These are phyloP conservation scores for Recurvomyces mirabilis DNA, from an alignment of 495 filamentous ascomycete species.

Conservation along the genomic window DNA sequence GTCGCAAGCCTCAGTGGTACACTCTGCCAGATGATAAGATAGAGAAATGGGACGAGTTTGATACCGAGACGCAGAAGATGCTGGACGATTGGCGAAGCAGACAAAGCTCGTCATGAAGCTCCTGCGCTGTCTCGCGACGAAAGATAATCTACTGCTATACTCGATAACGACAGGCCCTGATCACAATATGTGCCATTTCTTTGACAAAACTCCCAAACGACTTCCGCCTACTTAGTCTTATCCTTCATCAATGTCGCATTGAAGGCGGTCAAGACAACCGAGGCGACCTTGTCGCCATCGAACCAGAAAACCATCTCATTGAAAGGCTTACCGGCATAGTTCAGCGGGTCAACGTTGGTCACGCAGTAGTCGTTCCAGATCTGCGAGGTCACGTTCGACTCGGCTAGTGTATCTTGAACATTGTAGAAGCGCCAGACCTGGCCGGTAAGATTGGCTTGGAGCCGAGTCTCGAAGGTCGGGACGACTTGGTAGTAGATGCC, in stretches of 20 bases:
- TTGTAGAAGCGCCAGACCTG: constrained; percentile 2
- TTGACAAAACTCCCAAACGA: too few relatives aligned
- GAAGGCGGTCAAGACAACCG: constrained; percentile 18
- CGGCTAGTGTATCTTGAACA: constrained; percentile 9
- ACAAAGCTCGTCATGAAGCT: too few relatives aligned
- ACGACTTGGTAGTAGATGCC: constrained; percentile 10
- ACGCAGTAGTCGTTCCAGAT: constrained; percentile 22
- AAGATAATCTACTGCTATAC: too few relatives aligned
- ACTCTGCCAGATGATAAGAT: constrained; percentile 4
- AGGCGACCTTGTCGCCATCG: constrained; percentile 1
- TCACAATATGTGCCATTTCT: too few relatives aligned
- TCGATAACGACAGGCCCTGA: too few relatives aligned
- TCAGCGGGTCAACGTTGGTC: constrained; percentile 15
- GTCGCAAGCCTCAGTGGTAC: constrained; percentile 5
- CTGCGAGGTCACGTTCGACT: constrained; percentile 1
- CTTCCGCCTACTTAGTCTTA: too few relatives aligned
- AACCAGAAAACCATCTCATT: constrained; percentile 23
- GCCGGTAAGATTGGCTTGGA: constrained; percentile 14
- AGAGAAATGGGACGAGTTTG: constrained; percentile 6
- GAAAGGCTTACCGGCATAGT: constrained; percentile 19
- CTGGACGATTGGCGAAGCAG: not conserved
- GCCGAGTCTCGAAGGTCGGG: constrained; percentile 17
- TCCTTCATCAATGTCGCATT: constrained; percentile 5
- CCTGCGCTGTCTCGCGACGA: too few relatives aligned
- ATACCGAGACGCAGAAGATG: not conserved